Conservation (phyloP, 345 rosid species). For the Corchorus capsularis region DNA sequence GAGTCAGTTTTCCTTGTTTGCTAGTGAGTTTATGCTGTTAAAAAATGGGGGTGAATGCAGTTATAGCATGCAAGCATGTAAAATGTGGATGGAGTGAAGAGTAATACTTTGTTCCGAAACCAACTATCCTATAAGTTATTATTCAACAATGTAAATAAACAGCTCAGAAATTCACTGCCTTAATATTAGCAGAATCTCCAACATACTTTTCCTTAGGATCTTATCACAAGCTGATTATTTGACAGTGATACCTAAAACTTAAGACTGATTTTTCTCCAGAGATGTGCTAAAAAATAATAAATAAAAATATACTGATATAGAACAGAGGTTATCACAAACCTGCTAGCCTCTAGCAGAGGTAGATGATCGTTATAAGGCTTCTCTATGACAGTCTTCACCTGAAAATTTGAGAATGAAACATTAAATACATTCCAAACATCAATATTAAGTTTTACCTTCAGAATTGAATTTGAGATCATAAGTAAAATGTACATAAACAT, state of each 20-base stretch:
- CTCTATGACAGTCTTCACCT: constrained; percentile 83
- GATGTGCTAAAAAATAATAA: not conserved
- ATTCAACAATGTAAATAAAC: constrained; percentile 5
- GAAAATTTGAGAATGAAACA: constrained; percentile 26
- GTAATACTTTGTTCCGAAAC: not conserved
- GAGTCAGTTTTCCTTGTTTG: too few relatives aligned
- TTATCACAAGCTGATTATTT: constrained; percentile 5
- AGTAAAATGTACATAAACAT: too few relatives aligned
- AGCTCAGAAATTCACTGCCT: constrained; percentile 4
- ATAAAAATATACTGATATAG: too few relatives aligned
- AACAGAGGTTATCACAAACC: constrained; percentile 37
- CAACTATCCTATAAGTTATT: too few relatives aligned
- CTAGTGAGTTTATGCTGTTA: too few relatives aligned
- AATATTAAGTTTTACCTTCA: too few relatives aligned
- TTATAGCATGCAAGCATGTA: not conserved
- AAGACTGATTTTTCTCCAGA: not conserved
- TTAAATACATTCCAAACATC: constrained; percentile 7
- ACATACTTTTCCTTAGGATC: constrained; percentile 1
- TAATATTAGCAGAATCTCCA: too few relatives aligned
- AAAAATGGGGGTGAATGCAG: not conserved
- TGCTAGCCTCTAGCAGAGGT: constrained; percentile 83
- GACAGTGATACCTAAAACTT: not conserved
- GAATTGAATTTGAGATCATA: too few relatives aligned
- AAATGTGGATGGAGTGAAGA: not conserved
- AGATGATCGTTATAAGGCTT: constrained; percentile 82